phyloP scores from a whole-genome alignment of 352 stramenopile species.

The Globisporangium spinosum region DNA sequence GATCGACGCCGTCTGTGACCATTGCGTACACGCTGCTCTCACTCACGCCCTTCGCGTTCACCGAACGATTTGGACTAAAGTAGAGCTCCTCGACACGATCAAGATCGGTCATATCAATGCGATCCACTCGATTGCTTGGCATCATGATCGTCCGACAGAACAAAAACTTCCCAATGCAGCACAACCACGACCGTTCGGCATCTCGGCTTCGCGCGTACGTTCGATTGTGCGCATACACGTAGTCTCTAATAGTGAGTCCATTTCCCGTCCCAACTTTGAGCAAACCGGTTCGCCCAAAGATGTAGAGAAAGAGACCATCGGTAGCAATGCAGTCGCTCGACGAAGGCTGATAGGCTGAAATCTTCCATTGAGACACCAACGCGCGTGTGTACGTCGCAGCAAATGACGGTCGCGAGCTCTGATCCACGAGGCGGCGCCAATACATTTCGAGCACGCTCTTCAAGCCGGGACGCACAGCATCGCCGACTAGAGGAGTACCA shows the following conservation, averaged over 20 bases:
- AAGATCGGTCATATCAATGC: slow-evolving; percentile 43
- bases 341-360: slow-evolving; percentile 55
- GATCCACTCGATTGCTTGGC: slow-evolving; percentile 58
- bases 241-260: slow-evolving; percentile 58
- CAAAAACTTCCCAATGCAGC: slow-evolving; percentile 49
- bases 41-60: slow-evolving; percentile 31
- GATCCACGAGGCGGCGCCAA: slow-evolving; percentile 26
- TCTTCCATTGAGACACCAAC: slow-evolving; percentile 62
- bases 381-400: slow-evolving; percentile 53
- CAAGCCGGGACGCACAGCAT: slow-evolving; percentile 20
- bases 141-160: slow-evolving; percentile 79
- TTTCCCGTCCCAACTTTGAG: slow-evolving; percentile 72
- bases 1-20: slow-evolving; percentile 51
- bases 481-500: slow-evolving; percentile 14
- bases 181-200: slow-evolving; percentile 75
- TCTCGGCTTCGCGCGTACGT: slow-evolving; percentile 52
- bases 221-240: slow-evolving; percentile 65
- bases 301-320: slow-evolving; percentile 65
- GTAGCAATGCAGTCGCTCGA: slow-evolving; percentile 70
- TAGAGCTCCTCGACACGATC: slow-evolving; percentile 49
- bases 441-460: slow-evolving; percentile 28
- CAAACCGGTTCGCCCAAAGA: slow-evolving; percentile 57
- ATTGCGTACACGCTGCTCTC: slow-evolving; percentile 72
- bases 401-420: slow-evolving; percentile 23
- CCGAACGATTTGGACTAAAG: slow-evolving; percentile 38